Evolutionary conservation across 2,329 filamentous ascomycete genomes (phyloP), one percentile per base, ranked within the genome.

Genomic region (Cordyceps cicadae): DNA sequence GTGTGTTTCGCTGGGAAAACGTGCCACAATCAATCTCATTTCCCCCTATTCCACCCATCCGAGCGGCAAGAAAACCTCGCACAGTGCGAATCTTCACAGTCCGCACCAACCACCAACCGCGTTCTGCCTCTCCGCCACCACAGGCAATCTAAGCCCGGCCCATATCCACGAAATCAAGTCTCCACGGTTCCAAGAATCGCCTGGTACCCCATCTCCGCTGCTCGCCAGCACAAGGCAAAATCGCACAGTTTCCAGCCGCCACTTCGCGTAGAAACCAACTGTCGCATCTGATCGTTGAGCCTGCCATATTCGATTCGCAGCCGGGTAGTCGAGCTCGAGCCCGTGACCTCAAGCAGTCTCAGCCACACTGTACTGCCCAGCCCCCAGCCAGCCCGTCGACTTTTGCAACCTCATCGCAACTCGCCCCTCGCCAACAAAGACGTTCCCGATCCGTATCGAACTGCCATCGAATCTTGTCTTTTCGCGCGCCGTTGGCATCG

Each of bases 151-250:
- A 51, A 52, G 56, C 48, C 56, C 5, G 56, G 56, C 37, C 56
- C 45, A 50, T 52, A 59, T 45, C 48, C 56, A 59, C 56, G 56
- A 59, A 59, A 52, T 48, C 56, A 43, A 59, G 56, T 59, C 56
- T 59, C 56, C 56, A 59, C 56, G 56, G 56, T 59, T 48, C 55
- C 46, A 59, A 52, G 48, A 52, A 52, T 52, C 34, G 37, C 56
- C 26, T 51, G 56, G 56, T 52, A 59, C 56, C 56, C 56, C 56
- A 59, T 59, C 56, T 59, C 56, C 48, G 56, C 56, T 59, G 48
- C 24, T 59, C 56, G 56, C 56, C 14, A 52, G 46, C 32, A 57
- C 12, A 49, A 46, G 54, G 34, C 46, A 51, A 59, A 37, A 45
- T 24, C 56, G 49, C 48, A 24, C 32, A 15, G 39, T 15, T 52